These are phyloP conservation scores for Saturnispora serradocipensis DNA, from an alignment of 805 yeast species.

Conservation along the genomic window DNA sequence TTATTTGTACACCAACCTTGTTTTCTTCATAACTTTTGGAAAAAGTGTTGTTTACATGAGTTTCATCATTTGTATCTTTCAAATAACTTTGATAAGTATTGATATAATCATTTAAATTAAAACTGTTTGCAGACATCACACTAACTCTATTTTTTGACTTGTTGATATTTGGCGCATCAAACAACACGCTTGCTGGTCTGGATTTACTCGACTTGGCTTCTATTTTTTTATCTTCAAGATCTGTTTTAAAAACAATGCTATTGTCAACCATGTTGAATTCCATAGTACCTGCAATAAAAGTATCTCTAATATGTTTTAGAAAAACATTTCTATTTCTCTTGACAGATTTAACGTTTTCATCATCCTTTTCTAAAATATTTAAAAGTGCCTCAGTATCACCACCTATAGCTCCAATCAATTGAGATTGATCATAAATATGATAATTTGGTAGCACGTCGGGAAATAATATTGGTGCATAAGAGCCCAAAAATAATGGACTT, in stretches of 20 bases:
- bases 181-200: conserved; percentile 26
- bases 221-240: neutral
- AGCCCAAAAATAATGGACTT: conserved; percentile 52
- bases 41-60: neutral
- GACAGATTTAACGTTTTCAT: neutral
- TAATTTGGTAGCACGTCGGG: conserved; percentile 48
- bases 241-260: conserved; percentile 51
- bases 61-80: conserved; percentile 13
- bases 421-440: conserved; percentile 44
- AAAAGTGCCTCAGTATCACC: conserved; percentile 18
- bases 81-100: conserved; percentile 18
- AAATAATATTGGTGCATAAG: conserved; percentile 56
- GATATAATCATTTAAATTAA: conserved; percentile 26
- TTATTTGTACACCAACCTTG: conserved; percentile 27
- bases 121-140: conserved; percentile 27
- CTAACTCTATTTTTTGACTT: conserved; percentile 25
- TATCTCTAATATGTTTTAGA: conserved; percentile 49
- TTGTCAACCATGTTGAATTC: conserved; percentile 42
- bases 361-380: conserved; percentile 1
- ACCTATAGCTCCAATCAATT: conserved; percentile 49
- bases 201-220: conserved; percentile 16
- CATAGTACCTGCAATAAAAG: conserved; percentile 51
- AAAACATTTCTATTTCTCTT: conserved; percentile 34
- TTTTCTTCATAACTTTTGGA: neutral
- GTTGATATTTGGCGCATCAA: conserved; percentile 20